Base-by-base conservation (phyloP, 1,284 basidiomycete genomes). In the Microbotryomycetes sp. region DNA sequence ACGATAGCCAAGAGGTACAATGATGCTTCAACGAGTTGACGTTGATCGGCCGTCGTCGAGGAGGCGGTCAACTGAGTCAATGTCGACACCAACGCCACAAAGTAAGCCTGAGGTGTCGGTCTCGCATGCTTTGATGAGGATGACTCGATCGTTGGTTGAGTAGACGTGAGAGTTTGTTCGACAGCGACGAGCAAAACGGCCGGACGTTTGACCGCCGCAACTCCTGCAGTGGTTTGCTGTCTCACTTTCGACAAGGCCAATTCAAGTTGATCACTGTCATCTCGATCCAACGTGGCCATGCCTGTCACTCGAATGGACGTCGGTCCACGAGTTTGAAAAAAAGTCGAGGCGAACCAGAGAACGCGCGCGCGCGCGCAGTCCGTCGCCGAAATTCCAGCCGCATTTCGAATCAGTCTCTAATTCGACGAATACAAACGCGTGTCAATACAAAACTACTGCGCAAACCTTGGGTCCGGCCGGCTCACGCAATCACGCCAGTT, bases 101-200 rank as follows among this genome's bases (percentile, higher is more conserved):
- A 92, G 80, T 96, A 94, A 45, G 91, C 90, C 12, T 46, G 28
- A 3, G 65, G 58, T 1, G 89, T 90, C 12, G 90, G 80, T 5
- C 84, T 83, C 12, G 32, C 29, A 7, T 47, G 28, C 30, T 54
- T 48, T 3, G 52, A 5, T 2, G 49, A 25, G 7, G 36, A 12
- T 45, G 77, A 77, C 59, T 86, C 81, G n/a, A 84, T 79, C 64
- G 82, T 81, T 67, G 90, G 88, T 69, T 92, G 88, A 4, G 31
- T 3, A 15, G 16, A 25, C 57, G 82, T 79, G 70, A 98, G 82
- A 14, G 92, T 94, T 2, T 84, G 81, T 76, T 99, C 96, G 71
- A 98, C 81, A 19, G 93, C 96, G 59, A 82, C 78, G 49, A 99
- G 82, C 23, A 99, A 84, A 58, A 85, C 86, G 16, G 96, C 96